These are phyloP conservation scores for Coemansia sp. DNA, from an alignment of 192 early-diverging fungal species.

Conservation along the genomic window DNA sequence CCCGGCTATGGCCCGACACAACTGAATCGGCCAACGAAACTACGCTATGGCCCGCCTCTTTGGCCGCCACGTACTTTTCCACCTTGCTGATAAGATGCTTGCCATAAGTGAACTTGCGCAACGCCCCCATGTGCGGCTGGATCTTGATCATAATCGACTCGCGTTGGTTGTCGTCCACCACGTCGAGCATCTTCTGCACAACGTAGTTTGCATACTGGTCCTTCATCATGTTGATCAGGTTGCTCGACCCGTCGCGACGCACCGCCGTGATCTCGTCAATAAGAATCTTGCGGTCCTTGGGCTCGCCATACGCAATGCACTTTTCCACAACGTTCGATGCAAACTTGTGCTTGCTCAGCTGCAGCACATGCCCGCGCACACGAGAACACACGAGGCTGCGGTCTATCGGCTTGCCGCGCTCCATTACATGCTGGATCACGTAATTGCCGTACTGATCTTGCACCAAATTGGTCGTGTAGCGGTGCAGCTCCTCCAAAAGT, in stretches of 20 bases:
- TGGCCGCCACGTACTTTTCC: slow-evolving; percentile 42
- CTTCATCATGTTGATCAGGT: slow-evolving; percentile 97
- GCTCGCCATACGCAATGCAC: slow-evolving; percentile 91
- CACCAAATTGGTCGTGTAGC: slow-evolving; percentile 86
- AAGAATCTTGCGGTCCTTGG: slow-evolving; percentile 78
- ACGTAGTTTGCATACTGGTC: slow-evolving; percentile 99
- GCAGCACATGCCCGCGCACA: slow-evolving; percentile 87
- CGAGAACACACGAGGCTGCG: slow-evolving; percentile 85
- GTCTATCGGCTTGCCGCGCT: slow-evolving; percentile 86
- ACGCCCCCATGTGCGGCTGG: slow-evolving; percentile 83
- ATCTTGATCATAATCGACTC: slow-evolving; percentile 88
- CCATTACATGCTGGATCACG: slow-evolving; percentile 98
- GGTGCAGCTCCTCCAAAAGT: slow-evolving; percentile 92
- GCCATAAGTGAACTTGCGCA: slow-evolving; percentile 98
- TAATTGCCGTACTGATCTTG: slow-evolving; percentile 99
- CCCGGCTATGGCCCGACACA: slow-evolving; percentile 4
- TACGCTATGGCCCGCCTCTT: slow-evolving; percentile 6
- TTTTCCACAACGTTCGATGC: slow-evolving; percentile 98
- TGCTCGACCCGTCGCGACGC: slow-evolving; percentile 74
- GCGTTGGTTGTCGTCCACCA: slow-evolving; percentile 88
- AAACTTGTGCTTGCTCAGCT: slow-evolving; percentile 98
- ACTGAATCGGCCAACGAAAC: no score
- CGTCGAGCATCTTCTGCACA: slow-evolving; percentile 99
- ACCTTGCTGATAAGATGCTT: slow-evolving; percentile 89
- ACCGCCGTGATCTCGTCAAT: slow-evolving; percentile 92